Base-by-base conservation (phyloP, 352 stramenopile species). In the Hyaloperonospora brassicae region DNA sequence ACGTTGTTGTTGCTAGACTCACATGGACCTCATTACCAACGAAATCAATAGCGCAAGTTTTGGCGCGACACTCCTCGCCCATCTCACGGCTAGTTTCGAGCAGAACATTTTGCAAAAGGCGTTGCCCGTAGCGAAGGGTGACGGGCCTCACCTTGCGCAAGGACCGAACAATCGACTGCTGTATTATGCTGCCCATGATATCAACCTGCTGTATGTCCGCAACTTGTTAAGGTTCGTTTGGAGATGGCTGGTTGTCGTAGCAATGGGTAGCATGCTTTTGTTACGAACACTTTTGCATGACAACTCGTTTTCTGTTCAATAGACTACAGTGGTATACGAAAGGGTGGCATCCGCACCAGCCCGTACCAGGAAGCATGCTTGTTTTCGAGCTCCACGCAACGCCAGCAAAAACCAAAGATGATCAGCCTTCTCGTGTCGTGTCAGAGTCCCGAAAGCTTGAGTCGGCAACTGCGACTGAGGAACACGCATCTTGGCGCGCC, bases 11-110 rank as follows among this genome's bases (percentile, higher is more conserved):
- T 68, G 34, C 50, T 31, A 86, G 76, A 70, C 64, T 3, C 77
- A 90, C 66, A 87, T 90, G 69, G 71, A 90, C 61, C 64, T 90
- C 8, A 68, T 90, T 50, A 90, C 77, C 14, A 90, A 90, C 44
- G 73, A 88, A 46, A 66, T 87, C 23, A 90, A 90, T 62, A 78
- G 77, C 1, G 80, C 61, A 48, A 90, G 71, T 41, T 90, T 90
- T 49, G 80, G 80, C 1, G 75, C 69, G 10, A 90, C 80, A n/a
- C 47, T 90, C 30, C 68, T 90, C 1, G 77, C 79, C 25, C 80
- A 90, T 46, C 59, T 90, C n/a, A 80, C 79, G 0, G 77, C 80
- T 12, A 88, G 80, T 47, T 86, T 90, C 40, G 69, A 88, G 64
- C 75, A 90, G 57, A 78, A 64, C 30, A 61, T 74, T 10, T 59